Evolutionary conservation across 768 basidiomycete species (phyloP), one percentile per base, ranked within the genome.

Genomic region (Mycena galericulata): DNA sequence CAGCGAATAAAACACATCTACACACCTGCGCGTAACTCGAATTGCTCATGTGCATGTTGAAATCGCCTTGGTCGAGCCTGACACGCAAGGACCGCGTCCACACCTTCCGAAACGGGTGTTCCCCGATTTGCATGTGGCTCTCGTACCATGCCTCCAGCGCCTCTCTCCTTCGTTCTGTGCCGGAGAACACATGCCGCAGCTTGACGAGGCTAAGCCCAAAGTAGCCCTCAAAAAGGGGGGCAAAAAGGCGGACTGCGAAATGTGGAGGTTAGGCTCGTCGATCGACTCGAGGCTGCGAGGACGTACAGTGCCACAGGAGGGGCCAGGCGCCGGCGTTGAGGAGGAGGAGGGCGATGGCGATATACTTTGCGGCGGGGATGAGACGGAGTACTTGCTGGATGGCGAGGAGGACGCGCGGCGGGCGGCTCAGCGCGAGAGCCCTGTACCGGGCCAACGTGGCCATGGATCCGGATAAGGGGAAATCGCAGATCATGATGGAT

Each of bases 41-140:
- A 74, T 95, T 95, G 76, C 92, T 93, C 65, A 95, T 82, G 74
- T 95, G 93, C 15, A 85, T 75, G 74, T 92, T 88, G 73, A 89
- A 90, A 77, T 95, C 94, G 46, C 86, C 84, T 46, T 94, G 93
- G 69, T 94, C 92, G 10, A 89, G 71, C 62, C 84, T 86, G 30
- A 91, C 88, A 83, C 87, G 87, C 1, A 82, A 80, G 24, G 76
- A 81, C 67, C 85, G 87, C 9, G 78, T 73, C 15, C 81, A 75
- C 11, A 74, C 71, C 34, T 80, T 69, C 50, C 85, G 81, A 49
- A 92, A 86, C 2, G 92, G 92, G 71, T 88, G 80, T n/a, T 75
- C 73, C 0, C 90, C 91, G 9, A 93, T 79, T 0, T 87, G 87
- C 6, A 62, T 40, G 20, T 26, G 38, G 17, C 27, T 11, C 49